Percentiles rank a stretch among this genome's conserved stretches.
Evolutionary conservation across 1,284 basidiomycete genomes (phyloP).

Genomic region (Ceratobasidium sp.): DNA sequence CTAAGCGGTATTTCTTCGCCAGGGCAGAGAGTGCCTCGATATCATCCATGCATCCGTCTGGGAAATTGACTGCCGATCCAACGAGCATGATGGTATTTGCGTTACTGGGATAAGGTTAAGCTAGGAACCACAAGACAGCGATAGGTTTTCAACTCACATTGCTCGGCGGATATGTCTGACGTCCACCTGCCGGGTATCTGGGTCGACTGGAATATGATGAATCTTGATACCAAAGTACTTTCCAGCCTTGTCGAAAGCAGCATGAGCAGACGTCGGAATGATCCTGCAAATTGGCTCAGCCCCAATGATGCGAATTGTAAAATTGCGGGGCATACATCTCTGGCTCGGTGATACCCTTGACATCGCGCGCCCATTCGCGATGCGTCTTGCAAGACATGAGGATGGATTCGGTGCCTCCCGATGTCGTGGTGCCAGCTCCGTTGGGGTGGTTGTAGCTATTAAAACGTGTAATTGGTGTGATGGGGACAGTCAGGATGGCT

Average conservation of each 20-base stretch:
- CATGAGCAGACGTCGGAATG: constrained; percentile 88
- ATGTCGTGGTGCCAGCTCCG: constrained; percentile 92
- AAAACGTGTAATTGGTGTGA: constrained; percentile 36
- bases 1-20: constrained; percentile 82
- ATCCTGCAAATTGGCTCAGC: constrained; percentile 66
- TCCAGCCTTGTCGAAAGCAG: constrained; percentile 95
- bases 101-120: constrained; percentile 65
- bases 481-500: constrained; percentile 4
- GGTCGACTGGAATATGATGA: constrained; percentile 89
- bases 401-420: constrained; percentile 97
- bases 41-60: constrained; percentile 91
- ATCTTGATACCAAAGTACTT: constrained; percentile 94
- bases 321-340: constrained; percentile 78
- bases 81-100: constrained; percentile 88
- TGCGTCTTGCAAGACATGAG: constrained; percentile 95
- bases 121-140: constrained; percentile 18
- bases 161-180: constrained; percentile 84
- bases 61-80: constrained; percentile 92
- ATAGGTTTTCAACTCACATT: constrained; percentile 70
- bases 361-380: constrained; percentile 89
- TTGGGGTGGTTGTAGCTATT: constrained; percentile 81
- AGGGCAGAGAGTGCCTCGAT: constrained; percentile 85
- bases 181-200: constrained; percentile 83
- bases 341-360: constrained; percentile 90
- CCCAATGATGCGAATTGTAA: constrained; percentile 30